A percentile compares a stretch with the other conserved stretches of the same genome.
Conservation (phyloP, 2,329 filamentous ascomycete species). For the Neofusicoccum kwambonambiense region DNA sequence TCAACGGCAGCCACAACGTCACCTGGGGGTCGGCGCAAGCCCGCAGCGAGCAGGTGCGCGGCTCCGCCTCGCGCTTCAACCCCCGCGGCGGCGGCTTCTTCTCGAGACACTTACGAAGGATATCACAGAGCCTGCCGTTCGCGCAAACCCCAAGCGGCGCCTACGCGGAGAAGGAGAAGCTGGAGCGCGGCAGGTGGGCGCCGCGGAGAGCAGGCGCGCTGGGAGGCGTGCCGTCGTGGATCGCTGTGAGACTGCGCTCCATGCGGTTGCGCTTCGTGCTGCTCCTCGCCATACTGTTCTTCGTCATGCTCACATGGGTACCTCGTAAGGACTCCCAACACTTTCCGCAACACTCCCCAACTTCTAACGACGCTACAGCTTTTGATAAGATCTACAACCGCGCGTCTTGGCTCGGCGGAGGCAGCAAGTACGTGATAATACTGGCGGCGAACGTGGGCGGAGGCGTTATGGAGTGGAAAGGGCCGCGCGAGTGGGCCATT, state of each 20-base stretch:
- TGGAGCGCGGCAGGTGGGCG: slow-evolving; percentile 59
- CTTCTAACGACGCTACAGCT: slow-evolving; percentile 43
- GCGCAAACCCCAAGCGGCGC: slow-evolving; percentile 35
- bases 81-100: slow-evolving; percentile 86
- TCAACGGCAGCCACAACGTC: slow-evolving; percentile 55
- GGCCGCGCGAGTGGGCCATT: slow-evolving; percentile 94
- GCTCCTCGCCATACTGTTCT: slow-evolving; percentile 58
- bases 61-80: slow-evolving; percentile 76
- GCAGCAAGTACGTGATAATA: slow-evolving; percentile 89
- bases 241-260: slow-evolving; percentile 60
- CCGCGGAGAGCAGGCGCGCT: slow-evolving; percentile 37
- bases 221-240: slow-evolving; percentile 33
- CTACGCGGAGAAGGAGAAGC: slow-evolving; percentile 77
- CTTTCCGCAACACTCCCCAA: background rate
- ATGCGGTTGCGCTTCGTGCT: slow-evolving; percentile 64
- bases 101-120: slow-evolving; percentile 73
- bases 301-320: slow-evolving; percentile 66
- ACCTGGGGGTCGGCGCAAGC: slow-evolving; percentile 83
- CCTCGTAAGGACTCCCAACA: slow-evolving; percentile 64
- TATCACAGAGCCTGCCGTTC: slow-evolving; percentile 80
- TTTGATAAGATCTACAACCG: slow-evolving; percentile 65
- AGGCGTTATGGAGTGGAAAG: slow-evolving; percentile 99
- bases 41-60: slow-evolving; percentile 70
- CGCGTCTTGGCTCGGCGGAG: slow-evolving; percentile 72
- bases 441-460: slow-evolving; percentile 91